Evolutionary conservation across 495 filamentous ascomycete species (phyloP), one percentile per base, ranked within the genome.

Genomic region (Rostrohypoxylon terebratum): DNA sequence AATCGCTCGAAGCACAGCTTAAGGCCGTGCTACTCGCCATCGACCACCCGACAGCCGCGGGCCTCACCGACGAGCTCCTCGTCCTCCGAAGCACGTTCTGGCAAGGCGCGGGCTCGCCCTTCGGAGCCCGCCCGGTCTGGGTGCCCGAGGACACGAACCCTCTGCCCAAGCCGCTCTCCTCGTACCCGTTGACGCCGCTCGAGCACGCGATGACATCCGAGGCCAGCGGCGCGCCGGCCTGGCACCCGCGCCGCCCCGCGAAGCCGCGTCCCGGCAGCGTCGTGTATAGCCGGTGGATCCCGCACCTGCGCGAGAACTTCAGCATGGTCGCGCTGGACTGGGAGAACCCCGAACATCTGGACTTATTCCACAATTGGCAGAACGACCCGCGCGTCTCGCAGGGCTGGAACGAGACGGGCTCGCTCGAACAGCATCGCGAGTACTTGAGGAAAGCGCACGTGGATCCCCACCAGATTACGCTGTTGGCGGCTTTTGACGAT

Each of bases 361-460:
- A 79, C 34, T 80, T 90, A 6, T 92, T 92, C 80, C 85, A 92
- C 77, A 81, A 68, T 21, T 92, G 90, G 90, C 89, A 91, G 76
- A 92, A 91, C 76, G 90, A 92, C 74, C 89, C 89, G 25, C 87
- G 90, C 34, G 90, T 92, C 4, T 89, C 89, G 10, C 84, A 87
- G 74, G 90, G 89, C 5, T 92, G 90, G 90, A 89, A 90, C 63
- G 86, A 89, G 79, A 88, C 86, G 8, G 90, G 89, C 18, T 87
- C 88, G 7, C 77, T 89, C 13, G 87, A 89, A 9, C 83, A 91
- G 74, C 90, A 91, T 73, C 79, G 84, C 70, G 83, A 86, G 74
- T 92, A 92, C 74, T 80, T 92, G 16, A 79, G 83, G 11, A 81
- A 82, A 45, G 81, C 88, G 54, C 85, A 90, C 68, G 84, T 85